Evolutionary conservation across 2,329 filamentous ascomycete genomes (phyloP), one percentile per base, ranked within the genome.

Genomic region (Fonsecaea multimorphosa): DNA sequence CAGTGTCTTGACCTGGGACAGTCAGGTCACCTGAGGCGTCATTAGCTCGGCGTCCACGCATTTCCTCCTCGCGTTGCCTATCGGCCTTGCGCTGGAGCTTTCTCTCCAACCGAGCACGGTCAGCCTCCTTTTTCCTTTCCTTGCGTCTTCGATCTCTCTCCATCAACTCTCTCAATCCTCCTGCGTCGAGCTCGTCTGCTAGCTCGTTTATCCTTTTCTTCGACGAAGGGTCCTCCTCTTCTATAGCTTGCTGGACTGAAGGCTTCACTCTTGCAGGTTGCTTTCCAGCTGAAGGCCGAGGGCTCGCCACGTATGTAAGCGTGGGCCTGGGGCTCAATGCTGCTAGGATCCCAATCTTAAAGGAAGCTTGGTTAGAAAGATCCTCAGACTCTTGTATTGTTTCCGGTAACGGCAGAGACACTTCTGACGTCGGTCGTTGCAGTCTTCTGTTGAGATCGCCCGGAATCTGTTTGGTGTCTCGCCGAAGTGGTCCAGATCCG

Each of bases 311-410:
- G 76, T 89, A 92, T 67, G 89, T 89, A 63, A 98, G 85, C 0
- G 91, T 93, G 12, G 95, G 95, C 54, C 93, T 87, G 5, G 95
- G 94, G 9, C 91, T 89, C 68, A 97, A 86, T n/a, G 91, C 86
- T 68, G 91, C 90, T 59, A 97, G 83, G 11, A 88, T 85, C 58
- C 92, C 92, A 57, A 98, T 85, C 72, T 89, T 92, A 83, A 91
- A 98, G 0, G 91, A 89, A 61, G 88, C 85, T 66, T 87, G 85
- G 70, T 95, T 92, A 0, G 90, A 90, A 64, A 87, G 85, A 54
- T 88, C 89, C 0, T 93, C 85, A 67, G 86, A 88, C 95, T 73
- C 90, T 86, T 63, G 94, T 19, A 72, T 67, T 84, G 92, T 95
- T 58, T 89, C 89, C 56, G 87, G 86, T 2, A 87, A 79, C 0